Evolutionary conservation across 495 filamentous ascomycete genomes (phyloP).

Genomic region (Parathielavia hyrcaniae): DNA sequence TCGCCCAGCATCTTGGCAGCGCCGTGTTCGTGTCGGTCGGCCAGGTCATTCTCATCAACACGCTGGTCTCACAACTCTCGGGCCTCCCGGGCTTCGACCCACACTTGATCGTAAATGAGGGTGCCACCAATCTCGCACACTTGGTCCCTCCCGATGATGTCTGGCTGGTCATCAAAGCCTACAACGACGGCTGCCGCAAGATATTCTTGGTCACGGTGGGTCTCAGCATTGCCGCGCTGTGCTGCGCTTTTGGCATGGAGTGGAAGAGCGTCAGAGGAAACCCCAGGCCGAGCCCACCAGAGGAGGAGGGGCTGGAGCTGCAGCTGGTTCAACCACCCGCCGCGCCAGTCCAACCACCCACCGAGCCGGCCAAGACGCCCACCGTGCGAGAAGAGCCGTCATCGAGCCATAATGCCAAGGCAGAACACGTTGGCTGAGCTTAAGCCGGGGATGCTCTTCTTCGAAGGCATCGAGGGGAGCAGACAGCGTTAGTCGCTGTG

Average conservation of each 20-base stretch:
- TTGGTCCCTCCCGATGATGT: constrained; percentile 42
- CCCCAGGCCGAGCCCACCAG: no score
- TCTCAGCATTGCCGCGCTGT: constrained; percentile 47
- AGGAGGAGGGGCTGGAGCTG: no score
- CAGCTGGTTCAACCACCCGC: no score
- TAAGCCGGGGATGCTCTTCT: neutral
- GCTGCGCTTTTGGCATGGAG: constrained; percentile 52
- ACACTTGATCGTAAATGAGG: constrained; percentile 45
- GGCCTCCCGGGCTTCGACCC: constrained; percentile 44
- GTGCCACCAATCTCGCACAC: constrained; percentile 51
- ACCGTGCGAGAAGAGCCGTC: neutral
- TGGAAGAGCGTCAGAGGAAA: constrained; percentile 55
- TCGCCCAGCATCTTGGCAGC: constrained; percentile 60
- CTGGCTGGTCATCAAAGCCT: constrained; percentile 42
- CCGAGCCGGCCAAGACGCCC: no score
- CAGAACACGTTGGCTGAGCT: neutral
- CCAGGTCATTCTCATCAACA: constrained; percentile 57
- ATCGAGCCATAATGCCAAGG: neutral
- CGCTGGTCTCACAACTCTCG: constrained; percentile 45
- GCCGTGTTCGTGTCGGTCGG: constrained; percentile 60
- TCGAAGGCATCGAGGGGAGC: constrained; percentile 1
- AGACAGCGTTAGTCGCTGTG: neutral
- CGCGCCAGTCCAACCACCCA: no score
- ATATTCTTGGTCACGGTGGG: constrained; percentile 51
- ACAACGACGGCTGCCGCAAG: constrained; percentile 51